Evolutionary conservation across 2,329 filamentous ascomycete genomes (phyloP).

Genomic region (Polychaeton citri): DNA sequence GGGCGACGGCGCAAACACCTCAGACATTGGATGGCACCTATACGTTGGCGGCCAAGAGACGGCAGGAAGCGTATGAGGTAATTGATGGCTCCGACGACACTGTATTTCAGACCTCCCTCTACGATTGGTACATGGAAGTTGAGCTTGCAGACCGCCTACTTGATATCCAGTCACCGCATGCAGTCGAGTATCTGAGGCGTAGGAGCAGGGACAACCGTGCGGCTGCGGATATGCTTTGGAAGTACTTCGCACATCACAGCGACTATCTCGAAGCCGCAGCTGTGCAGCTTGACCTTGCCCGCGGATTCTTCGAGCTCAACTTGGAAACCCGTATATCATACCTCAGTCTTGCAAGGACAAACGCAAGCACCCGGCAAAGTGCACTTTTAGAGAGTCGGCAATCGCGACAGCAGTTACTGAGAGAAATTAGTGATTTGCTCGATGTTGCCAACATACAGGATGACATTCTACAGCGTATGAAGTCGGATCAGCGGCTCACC

Average conservation of each 20-base stretch:
- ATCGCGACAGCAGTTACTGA: conserved; percentile 69
- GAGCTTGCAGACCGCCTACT: conserved; percentile 78
- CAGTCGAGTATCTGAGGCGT: conserved; percentile 72
- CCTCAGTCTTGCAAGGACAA: conserved; percentile 79
- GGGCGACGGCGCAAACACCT: conserved; percentile 52
- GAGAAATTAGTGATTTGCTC: conserved; percentile 72
- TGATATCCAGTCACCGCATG: conserved; percentile 69
- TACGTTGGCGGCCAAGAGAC: conserved; percentile 63
- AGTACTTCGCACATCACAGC: conserved; percentile 75
- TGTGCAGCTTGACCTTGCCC: conserved; percentile 72
- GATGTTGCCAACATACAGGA: conserved; percentile 94
- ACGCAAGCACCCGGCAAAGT: conserved; percentile 70
- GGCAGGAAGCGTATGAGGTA: conserved; percentile 77
- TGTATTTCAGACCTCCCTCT: conserved; percentile 91
- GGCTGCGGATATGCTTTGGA: conserved; percentile 84
- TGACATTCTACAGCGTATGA: conserved; percentile 69
- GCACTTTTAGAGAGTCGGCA: conserved; percentile 47
- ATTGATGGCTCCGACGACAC: conserved; percentile 82
- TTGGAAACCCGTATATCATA: conserved; percentile 80
- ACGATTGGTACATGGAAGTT: conserved; percentile 88
- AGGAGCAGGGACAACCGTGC: conserved; percentile 58
- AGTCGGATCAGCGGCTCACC: conserved; percentile 56
- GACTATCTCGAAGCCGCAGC: conserved; percentile 76
- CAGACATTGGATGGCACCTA: conserved; percentile 65
- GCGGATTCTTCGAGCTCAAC: conserved; percentile 66